These are phyloP conservation scores for Puya raimondii DNA, from an alignment of 176 grass and related monocot species.

Conservation along the genomic window DNA sequence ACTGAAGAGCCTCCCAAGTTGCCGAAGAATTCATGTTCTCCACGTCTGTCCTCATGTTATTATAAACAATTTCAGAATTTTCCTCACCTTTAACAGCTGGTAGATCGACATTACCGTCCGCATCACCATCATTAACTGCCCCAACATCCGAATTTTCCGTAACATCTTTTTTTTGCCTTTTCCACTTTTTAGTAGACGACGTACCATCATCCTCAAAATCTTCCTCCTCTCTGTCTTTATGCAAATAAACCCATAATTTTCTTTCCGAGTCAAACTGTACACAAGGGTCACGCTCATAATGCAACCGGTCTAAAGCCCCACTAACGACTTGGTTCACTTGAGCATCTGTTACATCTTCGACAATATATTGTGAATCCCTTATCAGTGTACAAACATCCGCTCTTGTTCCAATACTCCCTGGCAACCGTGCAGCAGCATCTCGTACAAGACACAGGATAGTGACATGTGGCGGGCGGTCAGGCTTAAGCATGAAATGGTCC, in stretches of 20 bases:
- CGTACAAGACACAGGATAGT: slow-evolving; percentile 97
- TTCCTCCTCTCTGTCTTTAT: slow-evolving; percentile 94
- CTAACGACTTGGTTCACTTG: slow-evolving; percentile 92
- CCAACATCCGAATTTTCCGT: slow-evolving; percentile 33
- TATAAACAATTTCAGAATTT: background rate
- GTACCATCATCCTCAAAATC: slow-evolving; percentile 99
- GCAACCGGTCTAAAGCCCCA: slow-evolving; percentile 89
- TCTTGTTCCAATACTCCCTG: slow-evolving; percentile 85
- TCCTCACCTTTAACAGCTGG: slow-evolving; percentile 5
- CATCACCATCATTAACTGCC: slow-evolving; percentile 8
- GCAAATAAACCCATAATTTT: slow-evolving; percentile 97
- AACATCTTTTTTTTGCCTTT: slow-evolving; percentile 75
- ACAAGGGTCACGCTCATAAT: slow-evolving; percentile 95
- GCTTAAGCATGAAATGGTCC: slow-evolving; percentile 95
- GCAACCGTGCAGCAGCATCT: slow-evolving; percentile 87
- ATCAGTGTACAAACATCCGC: slow-evolving; percentile 95
- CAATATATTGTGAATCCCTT: slow-evolving; percentile 88
- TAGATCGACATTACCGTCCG: slow-evolving; percentile 26
- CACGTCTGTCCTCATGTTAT: background rate
- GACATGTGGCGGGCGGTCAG: slow-evolving; percentile 88
- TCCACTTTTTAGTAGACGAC: slow-evolving; percentile 97
- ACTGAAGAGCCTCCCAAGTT: slow-evolving; percentile 17
- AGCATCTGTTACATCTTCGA: slow-evolving; percentile 66
- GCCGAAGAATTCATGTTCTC: slow-evolving; percentile 17
- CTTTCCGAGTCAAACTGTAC: slow-evolving; percentile 94